Evolutionary conservation across 1,284 basidiomycete genomes (phyloP), one percentile per base, ranked within the genome.

Genomic region (Papiliotrema nemorosa): DNA sequence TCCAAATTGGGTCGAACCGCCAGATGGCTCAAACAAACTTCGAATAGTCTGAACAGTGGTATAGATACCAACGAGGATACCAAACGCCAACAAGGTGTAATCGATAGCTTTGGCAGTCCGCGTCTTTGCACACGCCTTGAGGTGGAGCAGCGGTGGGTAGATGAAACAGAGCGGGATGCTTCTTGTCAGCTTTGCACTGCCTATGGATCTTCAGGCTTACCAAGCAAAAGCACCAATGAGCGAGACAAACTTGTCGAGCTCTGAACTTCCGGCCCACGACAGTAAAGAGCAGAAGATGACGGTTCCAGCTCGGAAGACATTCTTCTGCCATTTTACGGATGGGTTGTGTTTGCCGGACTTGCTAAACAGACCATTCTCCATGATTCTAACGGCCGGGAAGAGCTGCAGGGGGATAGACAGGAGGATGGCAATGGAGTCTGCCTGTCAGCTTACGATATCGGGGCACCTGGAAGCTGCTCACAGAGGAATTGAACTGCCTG

Each of bases 241-340:
- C 14, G 89, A 83, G 14, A 98, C 94, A 70, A 97, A 97, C 77
- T 97, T 97, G 78, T 99, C 96, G 47, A 98, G 76, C 74, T 97
- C 92, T 38, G 79, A 81, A 20, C 92, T 91, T 14, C 94, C 94
- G 5, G 80, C 77, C 83, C 86, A 93, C 51, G 87, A 88, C 53
- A 96, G 76, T 21, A 80, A 69, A 1, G 86, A 85, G 72, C 88
- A 90, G 52, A 84, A 76, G 53, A 87, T 71, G 33, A 97, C 90
- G 53, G 87, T 81, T 13, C 77, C 69, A 50, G 85, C 86, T 46
- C 96, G 80, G 80, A 97, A 94, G 22, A 82, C 66, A 67, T 98
- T 98, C 84, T 98, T 98, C 64, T 85, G 79, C 90, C 94, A 79
- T 63, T 82, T 82, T 58, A 81, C 79, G 22, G 63, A 60, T 3